These are phyloP conservation scores for Ceratocystis huliohia DNA, from an alignment of 2,329 filamentous ascomycete genomes.

Conservation along the genomic window DNA sequence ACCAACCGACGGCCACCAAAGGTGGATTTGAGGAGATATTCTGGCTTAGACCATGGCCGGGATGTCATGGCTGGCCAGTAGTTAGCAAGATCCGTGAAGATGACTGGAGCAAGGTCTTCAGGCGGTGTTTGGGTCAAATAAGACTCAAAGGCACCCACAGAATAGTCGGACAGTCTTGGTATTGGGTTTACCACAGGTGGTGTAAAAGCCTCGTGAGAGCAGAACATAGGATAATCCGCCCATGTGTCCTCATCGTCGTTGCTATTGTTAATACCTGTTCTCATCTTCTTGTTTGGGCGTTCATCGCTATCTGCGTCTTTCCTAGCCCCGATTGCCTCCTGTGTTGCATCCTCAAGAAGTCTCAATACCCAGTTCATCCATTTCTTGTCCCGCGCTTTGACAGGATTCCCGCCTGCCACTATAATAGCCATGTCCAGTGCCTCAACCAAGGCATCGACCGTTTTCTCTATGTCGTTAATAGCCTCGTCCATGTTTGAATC, in stretches of 20 bases:
- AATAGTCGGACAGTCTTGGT: conserved; percentile 33
- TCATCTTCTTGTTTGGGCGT: conserved; percentile 18
- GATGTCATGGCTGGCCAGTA: conserved; percentile 66
- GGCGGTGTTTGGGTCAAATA: conserved; percentile 37
- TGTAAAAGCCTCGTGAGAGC: conserved; percentile 26
- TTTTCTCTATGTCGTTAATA: conserved; percentile 16
- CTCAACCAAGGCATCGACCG: conserved; percentile 46
- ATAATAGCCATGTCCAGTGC: conserved; percentile 66
- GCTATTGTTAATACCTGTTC: not conserved
- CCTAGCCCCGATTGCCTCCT: not conserved
- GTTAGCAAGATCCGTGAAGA: conserved; percentile 53
- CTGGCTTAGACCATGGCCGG: conserved; percentile 57
- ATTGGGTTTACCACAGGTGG: conserved; percentile 34
- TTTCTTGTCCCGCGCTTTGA: conserved; percentile 18
- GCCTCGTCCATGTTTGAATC: not conserved
- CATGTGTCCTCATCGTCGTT: not conserved
- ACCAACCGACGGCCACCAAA: conserved; percentile 67
- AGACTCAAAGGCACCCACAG: conserved; percentile 47
- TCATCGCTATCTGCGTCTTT: conserved; percentile 9
- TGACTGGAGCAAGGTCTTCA: conserved; percentile 41
- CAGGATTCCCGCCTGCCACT: conserved; percentile 29
- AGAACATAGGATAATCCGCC: conserved; percentile 16
- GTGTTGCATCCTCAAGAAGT: conserved; percentile 16
- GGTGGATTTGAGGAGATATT: conserved; percentile 62
- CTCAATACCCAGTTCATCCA: conserved; percentile 19